These are phyloP conservation scores for Sistotremastrum suecicum DNA, from an alignment of 768 basidiomycete species.

Conservation along the genomic window DNA sequence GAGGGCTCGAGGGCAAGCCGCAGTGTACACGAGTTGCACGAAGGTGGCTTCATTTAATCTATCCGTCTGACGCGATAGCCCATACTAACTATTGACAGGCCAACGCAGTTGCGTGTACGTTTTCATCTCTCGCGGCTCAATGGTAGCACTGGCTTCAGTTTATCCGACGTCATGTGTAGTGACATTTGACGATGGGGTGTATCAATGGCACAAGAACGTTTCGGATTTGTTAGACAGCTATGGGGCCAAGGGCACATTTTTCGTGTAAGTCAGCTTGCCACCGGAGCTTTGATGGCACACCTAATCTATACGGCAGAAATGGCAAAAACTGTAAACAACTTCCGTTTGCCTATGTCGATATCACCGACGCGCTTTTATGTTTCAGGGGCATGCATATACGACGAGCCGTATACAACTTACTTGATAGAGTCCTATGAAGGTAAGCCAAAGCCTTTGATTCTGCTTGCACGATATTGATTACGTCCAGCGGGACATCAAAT, in stretches of 20 bases:
- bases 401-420: conserved; percentile 7
- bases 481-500: conserved; percentile 22
- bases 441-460: too few relatives aligned
- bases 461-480: too few relatives aligned
- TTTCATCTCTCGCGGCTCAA: too few relatives aligned
- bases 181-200: too few relatives aligned
- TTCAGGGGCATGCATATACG: conserved; percentile 18
- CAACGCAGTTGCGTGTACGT: too few relatives aligned
- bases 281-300: not conserved
- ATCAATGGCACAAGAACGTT: not conserved
- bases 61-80: too few relatives aligned
- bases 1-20: too few relatives aligned
- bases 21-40: too few relatives aligned
- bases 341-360: not conserved
- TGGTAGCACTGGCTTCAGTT: too few relatives aligned
- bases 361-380: not conserved
- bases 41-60: too few relatives aligned
- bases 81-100: too few relatives aligned
- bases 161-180: too few relatives aligned
- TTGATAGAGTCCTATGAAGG: conserved; percentile 23
- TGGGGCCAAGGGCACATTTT: conserved; percentile 29
- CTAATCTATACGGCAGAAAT: not conserved
- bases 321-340: conserved; percentile 2
- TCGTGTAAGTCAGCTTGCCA: conserved; percentile 18
- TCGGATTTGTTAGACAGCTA: conserved; percentile 2